Percentiles rank a stretch among this genome's conserved stretches.
Evolutionary conservation across 169 alveolate species (phyloP).

Genomic region (Plasmodium reichenowi): DNA sequence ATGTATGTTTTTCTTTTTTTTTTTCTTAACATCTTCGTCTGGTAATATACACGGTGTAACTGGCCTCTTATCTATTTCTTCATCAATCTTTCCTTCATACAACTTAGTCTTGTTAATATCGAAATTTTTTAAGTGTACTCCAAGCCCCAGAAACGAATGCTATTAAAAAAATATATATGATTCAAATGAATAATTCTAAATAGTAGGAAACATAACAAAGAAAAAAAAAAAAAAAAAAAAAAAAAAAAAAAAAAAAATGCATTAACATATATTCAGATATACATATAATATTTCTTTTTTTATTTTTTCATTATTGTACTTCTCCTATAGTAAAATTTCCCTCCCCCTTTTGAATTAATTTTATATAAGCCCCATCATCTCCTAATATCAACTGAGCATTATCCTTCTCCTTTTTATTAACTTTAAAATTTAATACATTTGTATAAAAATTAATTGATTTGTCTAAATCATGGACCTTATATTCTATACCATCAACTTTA

Average conservation of each 20-base stretch:
- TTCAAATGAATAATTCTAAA: not conserved
- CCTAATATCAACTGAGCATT: conserved; percentile 39
- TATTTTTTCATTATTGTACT: conserved; percentile 5
- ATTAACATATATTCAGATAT: not conserved
- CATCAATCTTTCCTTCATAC: conserved; percentile 68
- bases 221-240: not conserved
- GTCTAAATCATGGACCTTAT: conserved; percentile 49
- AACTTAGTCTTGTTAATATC: conserved; percentile 31
- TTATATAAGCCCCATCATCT: conserved; percentile 46
- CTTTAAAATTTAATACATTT: conserved; percentile 45
- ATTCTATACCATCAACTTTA: conserved; percentile 72
- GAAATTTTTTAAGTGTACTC: conserved; percentile 32
- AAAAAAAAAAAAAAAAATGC: not conserved
- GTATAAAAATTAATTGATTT: conserved; percentile 45
- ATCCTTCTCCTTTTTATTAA: conserved; percentile 16
- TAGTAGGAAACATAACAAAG: not conserved
- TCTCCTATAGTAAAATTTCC: conserved; percentile 38
- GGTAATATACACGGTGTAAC: conserved; percentile 72
- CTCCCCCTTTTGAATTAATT: conserved; percentile 54
- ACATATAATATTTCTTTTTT: not conserved
- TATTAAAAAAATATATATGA: conserved; percentile 1
- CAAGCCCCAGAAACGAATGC: conserved; percentile 67
- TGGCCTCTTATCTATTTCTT: conserved; percentile 66
- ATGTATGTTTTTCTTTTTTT: not conserved
- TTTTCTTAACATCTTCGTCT: conserved; percentile 51